phyloP scores from a whole-genome alignment of 305 asterid species.

The Fraxinus paxiana region DNA sequence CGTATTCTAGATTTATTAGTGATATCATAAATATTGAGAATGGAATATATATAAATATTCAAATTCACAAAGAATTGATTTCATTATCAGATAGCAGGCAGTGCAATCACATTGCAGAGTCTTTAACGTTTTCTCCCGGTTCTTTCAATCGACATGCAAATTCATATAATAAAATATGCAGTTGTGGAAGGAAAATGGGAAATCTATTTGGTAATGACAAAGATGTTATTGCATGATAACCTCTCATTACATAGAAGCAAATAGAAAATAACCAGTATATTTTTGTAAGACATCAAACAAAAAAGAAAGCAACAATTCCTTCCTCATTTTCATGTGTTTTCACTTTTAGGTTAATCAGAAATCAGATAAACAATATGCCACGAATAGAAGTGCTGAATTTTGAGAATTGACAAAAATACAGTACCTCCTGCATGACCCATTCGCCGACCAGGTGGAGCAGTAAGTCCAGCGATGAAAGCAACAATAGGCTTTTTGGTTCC shows the following conservation, averaged over 20 bases:
- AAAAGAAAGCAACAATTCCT: neutral
- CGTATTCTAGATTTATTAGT: neutral
- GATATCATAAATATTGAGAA: neutral
- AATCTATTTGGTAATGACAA: neutral
- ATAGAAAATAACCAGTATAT: neutral
- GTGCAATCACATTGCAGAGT: too few species aligned
- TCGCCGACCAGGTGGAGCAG: slow-evolving; percentile 98
- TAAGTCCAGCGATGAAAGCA: slow-evolving; percentile 95
- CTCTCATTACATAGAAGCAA: neutral
- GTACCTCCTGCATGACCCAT: slow-evolving; percentile 99
- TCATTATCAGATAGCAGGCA: neutral
- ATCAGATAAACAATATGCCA: slow-evolving; percentile 6
- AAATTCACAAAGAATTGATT: neutral
- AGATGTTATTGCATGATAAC: neutral
- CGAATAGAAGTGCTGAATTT: neutral
- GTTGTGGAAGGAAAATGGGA: neutral
- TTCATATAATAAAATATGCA: neutral
- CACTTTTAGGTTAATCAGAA: slow-evolving; percentile 18
- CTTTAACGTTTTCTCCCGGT: neutral
- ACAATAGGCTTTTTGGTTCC: slow-evolving; percentile 89
- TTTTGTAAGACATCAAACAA: neutral
- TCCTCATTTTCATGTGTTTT: neutral
- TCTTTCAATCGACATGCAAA: neutral
- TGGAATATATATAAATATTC: too few species aligned
- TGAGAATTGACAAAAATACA: slow-evolving; percentile 13